phyloP scores from a whole-genome alignment of 768 basidiomycete species.

The Hygrocybe punicea region DNA sequence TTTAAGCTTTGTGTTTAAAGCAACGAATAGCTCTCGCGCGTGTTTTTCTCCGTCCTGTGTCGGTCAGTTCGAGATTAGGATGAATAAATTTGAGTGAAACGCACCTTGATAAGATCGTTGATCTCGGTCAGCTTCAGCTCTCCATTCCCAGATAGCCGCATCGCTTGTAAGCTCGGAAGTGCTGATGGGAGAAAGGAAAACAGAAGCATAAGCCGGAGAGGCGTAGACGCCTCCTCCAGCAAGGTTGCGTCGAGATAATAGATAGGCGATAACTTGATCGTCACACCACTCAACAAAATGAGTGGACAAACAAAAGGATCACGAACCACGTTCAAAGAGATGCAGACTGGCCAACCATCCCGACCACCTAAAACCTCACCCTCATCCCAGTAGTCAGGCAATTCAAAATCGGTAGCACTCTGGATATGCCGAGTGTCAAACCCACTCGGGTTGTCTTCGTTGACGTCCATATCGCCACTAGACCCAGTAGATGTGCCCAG shows the following conservation, averaged over 20 bases:
- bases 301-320: constrained; percentile 24
- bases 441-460: constrained; percentile 47
- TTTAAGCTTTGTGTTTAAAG: constrained; percentile 60
- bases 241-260: constrained; percentile 74
- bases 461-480: constrained; percentile 53
- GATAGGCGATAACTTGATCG: constrained; percentile 47
- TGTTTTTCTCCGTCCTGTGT: constrained; percentile 63
- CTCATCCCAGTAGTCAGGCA: constrained; percentile 85
- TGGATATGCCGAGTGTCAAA: constrained; percentile 54
- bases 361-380: constrained; percentile 63
- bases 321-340: constrained; percentile 71
- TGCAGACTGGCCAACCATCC: constrained; percentile 68
- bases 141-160: constrained; percentile 61
- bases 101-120: constrained; percentile 54
- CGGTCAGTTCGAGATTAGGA: neutral
- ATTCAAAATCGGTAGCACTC: constrained; percentile 75
- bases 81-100: constrained; percentile 6
- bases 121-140: constrained; percentile 51
- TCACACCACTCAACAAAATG: neutral
- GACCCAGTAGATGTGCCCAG: neutral
- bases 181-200: constrained; percentile 54
- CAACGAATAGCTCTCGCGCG: constrained; percentile 52
- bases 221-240: constrained; percentile 67
- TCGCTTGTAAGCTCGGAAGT: constrained; percentile 52
- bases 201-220: constrained; percentile 56